phyloP scores from a whole-genome alignment of 306 rosid genomes.

The Gastrolobium villosum region DNA sequence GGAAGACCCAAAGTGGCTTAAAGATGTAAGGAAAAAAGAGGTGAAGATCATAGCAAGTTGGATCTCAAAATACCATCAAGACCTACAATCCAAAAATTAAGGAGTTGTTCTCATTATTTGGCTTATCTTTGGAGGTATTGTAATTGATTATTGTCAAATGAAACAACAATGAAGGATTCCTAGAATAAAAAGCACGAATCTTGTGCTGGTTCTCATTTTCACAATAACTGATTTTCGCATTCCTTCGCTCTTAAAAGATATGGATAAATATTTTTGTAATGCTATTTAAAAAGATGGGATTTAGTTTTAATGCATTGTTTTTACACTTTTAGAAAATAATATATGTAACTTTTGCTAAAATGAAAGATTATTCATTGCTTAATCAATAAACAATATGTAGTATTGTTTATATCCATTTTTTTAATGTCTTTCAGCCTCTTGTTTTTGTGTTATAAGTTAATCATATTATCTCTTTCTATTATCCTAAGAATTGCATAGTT shows the following conservation, averaged over 20 bases:
- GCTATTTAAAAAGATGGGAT: no score
- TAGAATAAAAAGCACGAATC: not conserved
- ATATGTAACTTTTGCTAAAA: no score
- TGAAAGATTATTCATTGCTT: no score
- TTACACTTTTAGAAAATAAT: no score
- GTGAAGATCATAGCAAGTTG: slow-evolving; percentile 64
- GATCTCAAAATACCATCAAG: slow-evolving; percentile 71
- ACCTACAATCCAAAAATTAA: slow-evolving; percentile 42
- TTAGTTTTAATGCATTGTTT: no score
- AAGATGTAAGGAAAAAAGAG: slow-evolving; percentile 72
- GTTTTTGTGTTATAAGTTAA: no score
- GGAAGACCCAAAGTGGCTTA: slow-evolving; percentile 87
- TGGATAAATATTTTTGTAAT: no score
- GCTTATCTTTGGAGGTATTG: not conserved
- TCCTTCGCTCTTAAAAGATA: not conserved
- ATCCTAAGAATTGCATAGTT: no score
- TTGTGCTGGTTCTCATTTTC: slow-evolving; percentile 10
- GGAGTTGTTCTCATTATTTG: not conserved
- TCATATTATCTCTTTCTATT: no score
- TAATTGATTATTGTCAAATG: slow-evolving; percentile 21
- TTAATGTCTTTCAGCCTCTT: no score
- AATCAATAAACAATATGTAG: no score
- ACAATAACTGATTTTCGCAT: slow-evolving; percentile 1
- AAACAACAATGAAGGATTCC: not conserved
- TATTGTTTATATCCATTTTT: no score